Conservation (phyloP, 345 rosid genomes). For the Camelina hispida region DNA sequence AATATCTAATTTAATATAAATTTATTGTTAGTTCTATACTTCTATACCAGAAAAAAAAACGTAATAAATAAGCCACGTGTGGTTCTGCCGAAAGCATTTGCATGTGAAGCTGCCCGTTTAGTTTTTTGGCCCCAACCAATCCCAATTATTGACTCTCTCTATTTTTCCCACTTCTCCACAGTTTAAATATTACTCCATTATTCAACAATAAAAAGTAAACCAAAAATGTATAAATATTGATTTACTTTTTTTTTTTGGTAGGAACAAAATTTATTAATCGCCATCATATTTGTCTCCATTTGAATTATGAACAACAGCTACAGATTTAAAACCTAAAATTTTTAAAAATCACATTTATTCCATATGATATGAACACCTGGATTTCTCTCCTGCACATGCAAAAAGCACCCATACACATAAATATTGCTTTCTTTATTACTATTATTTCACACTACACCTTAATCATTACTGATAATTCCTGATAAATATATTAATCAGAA, state of each 20-base stretch:
- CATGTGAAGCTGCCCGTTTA: constrained; percentile 41
- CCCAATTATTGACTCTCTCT: constrained; percentile 30
- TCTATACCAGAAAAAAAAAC: background rate
- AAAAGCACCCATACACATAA: background rate
- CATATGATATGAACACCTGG: constrained; percentile 24
- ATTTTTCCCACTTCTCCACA: constrained; percentile 12
- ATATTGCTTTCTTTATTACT: background rate
- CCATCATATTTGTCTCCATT: background rate
- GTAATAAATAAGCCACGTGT: constrained; percentile 40
- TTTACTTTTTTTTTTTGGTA: background rate
- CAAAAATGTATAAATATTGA: background rate
- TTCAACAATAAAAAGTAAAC: background rate
- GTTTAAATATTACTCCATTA: background rate
- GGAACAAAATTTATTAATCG: too few relatives aligned
- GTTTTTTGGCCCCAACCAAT: constrained; percentile 35
- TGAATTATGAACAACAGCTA: background rate
- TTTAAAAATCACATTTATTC: background rate
- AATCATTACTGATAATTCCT: too few relatives aligned
- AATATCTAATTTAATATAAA: background rate
- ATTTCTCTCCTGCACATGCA: constrained; percentile 35
- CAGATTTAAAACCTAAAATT: background rate
- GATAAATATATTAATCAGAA: too few relatives aligned
- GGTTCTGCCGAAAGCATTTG: constrained; percentile 28
- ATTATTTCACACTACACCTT: too few relatives aligned
- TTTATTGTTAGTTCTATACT: background rate